These are phyloP conservation scores for Pedinophyceae sp. DNA, from an alignment of 139 green algal genomes.

Conservation along the genomic window DNA sequence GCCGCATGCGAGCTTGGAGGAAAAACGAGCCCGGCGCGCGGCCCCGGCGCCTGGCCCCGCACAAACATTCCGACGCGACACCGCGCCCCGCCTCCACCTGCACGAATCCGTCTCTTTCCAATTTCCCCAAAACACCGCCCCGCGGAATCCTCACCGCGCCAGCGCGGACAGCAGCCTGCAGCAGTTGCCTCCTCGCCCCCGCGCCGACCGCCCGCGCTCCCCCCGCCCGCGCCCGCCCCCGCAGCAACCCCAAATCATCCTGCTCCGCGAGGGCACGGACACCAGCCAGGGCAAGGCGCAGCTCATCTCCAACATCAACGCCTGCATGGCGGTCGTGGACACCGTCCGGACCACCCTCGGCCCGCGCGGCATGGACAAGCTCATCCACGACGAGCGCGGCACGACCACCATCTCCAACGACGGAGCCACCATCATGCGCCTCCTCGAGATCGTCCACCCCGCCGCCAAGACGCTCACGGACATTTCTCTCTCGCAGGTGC, in stretches of 20 bases:
- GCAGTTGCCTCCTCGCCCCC: no score
- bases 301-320: constrained; percentile 98
- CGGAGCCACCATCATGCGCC: constrained; percentile 97
- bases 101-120: no score
- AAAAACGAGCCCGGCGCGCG: no score
- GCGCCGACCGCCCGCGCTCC: no score
- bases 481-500: constrained; percentile 87
- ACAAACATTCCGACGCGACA: no score
- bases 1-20: no score
- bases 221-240: no score
- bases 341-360: constrained; percentile 86
- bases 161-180: no score
- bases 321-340: constrained; percentile 89
- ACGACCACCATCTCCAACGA: constrained; percentile 93
- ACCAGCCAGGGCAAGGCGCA: constrained; percentile 89
- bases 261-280: constrained; percentile 96
- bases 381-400: constrained; percentile 78
- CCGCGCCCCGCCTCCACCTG: no score
- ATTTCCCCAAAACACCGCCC: no score
- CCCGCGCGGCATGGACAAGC: constrained; percentile 96
- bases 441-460: constrained; percentile 95
- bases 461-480: constrained; percentile 91
- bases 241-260: constrained; percentile 97
- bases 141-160: no score
- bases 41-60: no score